A percentile compares a stretch with the other conserved stretches of the same genome.
phyloP scores from a whole-genome alignment of 2,329 filamentous ascomycete species.

The Paecilomyces dactylethromorphus region DNA sequence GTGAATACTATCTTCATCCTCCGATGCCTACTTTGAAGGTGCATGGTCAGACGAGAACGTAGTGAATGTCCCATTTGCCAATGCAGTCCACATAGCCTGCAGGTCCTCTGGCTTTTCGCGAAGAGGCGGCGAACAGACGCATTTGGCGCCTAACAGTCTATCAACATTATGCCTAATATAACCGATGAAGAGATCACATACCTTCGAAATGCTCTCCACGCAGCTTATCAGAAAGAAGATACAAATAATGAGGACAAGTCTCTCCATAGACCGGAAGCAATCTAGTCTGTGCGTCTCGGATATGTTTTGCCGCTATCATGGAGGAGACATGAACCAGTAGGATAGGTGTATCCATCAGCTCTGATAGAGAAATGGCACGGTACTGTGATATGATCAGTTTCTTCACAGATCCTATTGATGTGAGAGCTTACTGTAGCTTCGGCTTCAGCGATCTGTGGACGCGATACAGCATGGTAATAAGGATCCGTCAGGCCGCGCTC shows the following conservation, averaged over 20 bases:
- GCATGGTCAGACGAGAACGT: slow-evolving; percentile 47
- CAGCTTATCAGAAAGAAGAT: slow-evolving; percentile 45
- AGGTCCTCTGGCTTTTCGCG: slow-evolving; percentile 44
- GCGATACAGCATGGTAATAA: slow-evolving; percentile 36
- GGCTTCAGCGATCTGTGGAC: slow-evolving; percentile 36
- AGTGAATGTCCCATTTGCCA: slow-evolving; percentile 50
- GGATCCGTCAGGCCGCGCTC: slow-evolving; percentile 27
- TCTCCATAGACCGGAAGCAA: slow-evolving; percentile 50
- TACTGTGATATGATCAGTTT: slow-evolving; percentile 19
- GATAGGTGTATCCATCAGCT: slow-evolving; percentile 46
- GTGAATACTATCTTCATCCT: background rate
- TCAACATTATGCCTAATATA: slow-evolving; percentile 30
- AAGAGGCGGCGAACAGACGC: slow-evolving; percentile 48
- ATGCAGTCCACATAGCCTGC: slow-evolving; percentile 46
- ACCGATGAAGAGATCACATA: background rate
- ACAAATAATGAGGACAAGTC: slow-evolving; percentile 55
- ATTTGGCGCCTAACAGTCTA: slow-evolving; percentile 40
- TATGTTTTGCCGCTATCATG: slow-evolving; percentile 41
- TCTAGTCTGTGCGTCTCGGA: slow-evolving; percentile 45
- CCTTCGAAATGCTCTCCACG: background rate
- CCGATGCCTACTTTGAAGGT: slow-evolving; percentile 21
- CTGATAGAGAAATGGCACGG: slow-evolving; percentile 45
- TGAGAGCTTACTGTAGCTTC: slow-evolving; percentile 28
- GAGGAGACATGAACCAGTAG: slow-evolving; percentile 49
- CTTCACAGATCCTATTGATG: background rate